Evolutionary conservation across 2,329 filamentous ascomycete species (phyloP), one percentile per base, ranked within the genome.

Genomic region (Fusarium ambrosium): DNA sequence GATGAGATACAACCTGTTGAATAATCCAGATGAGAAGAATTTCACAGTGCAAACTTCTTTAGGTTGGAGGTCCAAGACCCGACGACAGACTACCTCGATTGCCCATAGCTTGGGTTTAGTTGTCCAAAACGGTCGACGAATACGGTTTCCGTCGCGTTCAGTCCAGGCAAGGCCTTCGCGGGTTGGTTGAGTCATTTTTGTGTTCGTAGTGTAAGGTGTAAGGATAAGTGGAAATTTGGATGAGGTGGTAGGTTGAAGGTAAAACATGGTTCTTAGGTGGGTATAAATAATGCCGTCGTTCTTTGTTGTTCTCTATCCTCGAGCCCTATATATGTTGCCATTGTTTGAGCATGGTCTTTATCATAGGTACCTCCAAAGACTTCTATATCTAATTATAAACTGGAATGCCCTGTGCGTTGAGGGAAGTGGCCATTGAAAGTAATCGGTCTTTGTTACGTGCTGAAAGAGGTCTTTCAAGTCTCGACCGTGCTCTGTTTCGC

Each of bases 1-100:
- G 14, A 69, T 18, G n/a, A 51, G 18, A 29, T 64, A 66, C 6
- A 66, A 2, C 10, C 14, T 61, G 18, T 69, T 69, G 24, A 62
- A 62, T 0, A 22, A 5, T 2, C 67, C 67, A 8, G 32, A 14
- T 8, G 37, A 29, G 20, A 62, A 48, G 39, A 66, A 59, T 24
- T 51, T 36, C 27, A 64, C 41, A 9, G 9, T 55, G 55, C 55
- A 64, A 36, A 34, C 36, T 3, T 55, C 11, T 37, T 37, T 24
- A 41, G 45, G 29, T 22, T 32, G 18, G 5, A 60, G 39, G 16
- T 60, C 37, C 32, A 66, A 53, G 22, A 18, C 41, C 29, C 63
- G 55, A 16, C 36, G 63, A 32, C 55, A 66, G 32, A 66, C 55
- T 29, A 16, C 22, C 53, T 56, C 39, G 55, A 65, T 51, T 20